Percentiles rank a stretch among this genome's conserved stretches.
Evolutionary conservation across 441 rosid species (phyloP).

Genomic region (Flueggea neowawraea): DNA sequence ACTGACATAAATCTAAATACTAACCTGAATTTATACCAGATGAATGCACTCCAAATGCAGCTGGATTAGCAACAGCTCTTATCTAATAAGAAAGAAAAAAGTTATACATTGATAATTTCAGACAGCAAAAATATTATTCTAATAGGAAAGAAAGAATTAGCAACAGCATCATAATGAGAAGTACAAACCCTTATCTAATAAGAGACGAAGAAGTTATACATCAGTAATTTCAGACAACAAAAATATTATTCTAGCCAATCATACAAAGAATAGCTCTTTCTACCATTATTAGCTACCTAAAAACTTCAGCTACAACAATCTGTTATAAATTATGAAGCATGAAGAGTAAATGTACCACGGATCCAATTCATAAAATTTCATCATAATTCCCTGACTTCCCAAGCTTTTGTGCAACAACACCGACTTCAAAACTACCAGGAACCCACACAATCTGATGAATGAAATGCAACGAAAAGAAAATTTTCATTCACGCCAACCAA

Average conservation of each 20-base stretch:
- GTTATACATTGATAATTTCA: too few relatives aligned
- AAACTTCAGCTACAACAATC: not conserved
- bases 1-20: constrained; percentile 3
- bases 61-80: constrained; percentile 94
- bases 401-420: constrained; percentile 70
- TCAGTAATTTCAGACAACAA: too few relatives aligned
- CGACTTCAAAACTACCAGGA: constrained; percentile 96
- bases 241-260: too few relatives aligned
- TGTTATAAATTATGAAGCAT: not conserved
- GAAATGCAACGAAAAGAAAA: constrained; percentile 13
- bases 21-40: constrained; percentile 95
- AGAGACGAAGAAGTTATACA: too few relatives aligned
- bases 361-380: constrained; percentile 71
- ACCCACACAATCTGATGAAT: constrained; percentile 84
- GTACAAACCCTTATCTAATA: too few relatives aligned
- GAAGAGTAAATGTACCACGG: constrained; percentile 59
- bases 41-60: constrained; percentile 93
- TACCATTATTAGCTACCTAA: too few relatives aligned
- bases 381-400: constrained; percentile 73
- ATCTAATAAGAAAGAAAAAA: constrained; percentile 42
- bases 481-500: not conserved
- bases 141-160: too few relatives aligned
- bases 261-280: too few relatives aligned
- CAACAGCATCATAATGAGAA: too few relatives aligned
- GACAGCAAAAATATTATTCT: too few relatives aligned